These are phyloP conservation scores for Apostasia shenzhenica DNA, from an alignment of 106 monocot species.

Conservation along the genomic window DNA sequence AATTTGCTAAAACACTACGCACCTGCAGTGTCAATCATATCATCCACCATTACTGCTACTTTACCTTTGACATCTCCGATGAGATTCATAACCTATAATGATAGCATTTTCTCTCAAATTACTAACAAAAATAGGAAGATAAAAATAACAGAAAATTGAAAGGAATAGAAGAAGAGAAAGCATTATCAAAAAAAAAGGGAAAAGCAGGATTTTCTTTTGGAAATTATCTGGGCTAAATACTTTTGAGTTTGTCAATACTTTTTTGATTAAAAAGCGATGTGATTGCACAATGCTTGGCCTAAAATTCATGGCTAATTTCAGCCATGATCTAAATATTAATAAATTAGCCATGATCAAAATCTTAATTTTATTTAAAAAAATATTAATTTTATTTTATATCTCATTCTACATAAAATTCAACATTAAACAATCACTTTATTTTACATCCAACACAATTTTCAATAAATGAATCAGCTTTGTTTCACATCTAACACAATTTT, in stretches of 20 bases:
- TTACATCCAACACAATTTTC: no score
- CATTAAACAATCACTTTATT: no score
- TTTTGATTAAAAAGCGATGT: not conserved
- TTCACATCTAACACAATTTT: no score
- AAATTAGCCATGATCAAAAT: no score
- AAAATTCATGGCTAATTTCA: no score
- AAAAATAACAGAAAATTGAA: not conserved
- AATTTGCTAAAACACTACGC: slow-evolving; percentile 7
- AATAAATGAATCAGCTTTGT: no score
- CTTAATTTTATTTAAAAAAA: no score
- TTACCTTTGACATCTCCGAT: slow-evolving; percentile 89
- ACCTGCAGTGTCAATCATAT: slow-evolving; percentile 97
- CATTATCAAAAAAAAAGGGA: not conserved
- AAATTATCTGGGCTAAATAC: not conserved
- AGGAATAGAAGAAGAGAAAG: no score
- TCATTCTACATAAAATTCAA: no score
- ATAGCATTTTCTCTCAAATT: not conserved
- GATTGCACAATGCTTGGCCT: no score
- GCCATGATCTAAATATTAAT: no score
- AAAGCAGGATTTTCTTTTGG: not conserved
- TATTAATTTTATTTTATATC: no score
- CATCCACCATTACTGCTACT: slow-evolving; percentile 85
- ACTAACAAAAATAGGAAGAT: not conserved
- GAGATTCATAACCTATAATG: slow-evolving; percentile 75
- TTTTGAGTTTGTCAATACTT: not conserved